Base-by-base conservation (phyloP, 352 stramenopile species). In the Phytophthora ramorum region DNA sequence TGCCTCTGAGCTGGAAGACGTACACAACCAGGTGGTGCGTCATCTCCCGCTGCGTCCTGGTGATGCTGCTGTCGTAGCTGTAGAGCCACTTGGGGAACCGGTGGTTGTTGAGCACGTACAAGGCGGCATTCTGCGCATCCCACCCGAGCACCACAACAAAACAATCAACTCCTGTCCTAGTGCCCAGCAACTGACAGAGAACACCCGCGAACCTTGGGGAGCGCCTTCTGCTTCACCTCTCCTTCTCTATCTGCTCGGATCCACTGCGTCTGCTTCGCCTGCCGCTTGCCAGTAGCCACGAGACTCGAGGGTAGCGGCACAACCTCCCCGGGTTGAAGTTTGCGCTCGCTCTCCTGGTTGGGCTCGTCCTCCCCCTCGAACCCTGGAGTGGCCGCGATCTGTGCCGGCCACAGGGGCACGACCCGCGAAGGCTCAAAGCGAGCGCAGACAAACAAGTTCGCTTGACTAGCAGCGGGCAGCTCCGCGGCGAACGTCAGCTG, bases 71-170 rank as follows among this genome's bases (percentile, higher is more conserved):
- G 52, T 85, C 73, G 52, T 81, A 85, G 53, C 61, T 69, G 62
- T 85, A 85, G 46, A 76, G 68, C 76, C 76, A 85, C 38, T 72
- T 76, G 17, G 73, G 73, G 44, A 74, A 84, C 20, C 55, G 59
- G 16, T 71, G 51, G 32, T 77, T 75, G 60, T 84, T 84, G 13
- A 84, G 52, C 17, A 74, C 66, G 28, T 69, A 84, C 16, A 81
- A 8, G 1, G 66, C 16, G 24, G 65, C 47, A 17, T 77, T 78
- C 63, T 84, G 20, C 10, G 32, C 7, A 37, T 13, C 13, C 8
- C 7, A 13, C 32, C 12, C 14, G 4, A 17, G 6, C 35, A 41
- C 14, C 35, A 45, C 17, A 46, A 28, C n/a, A 46, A 24, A 46
- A 24, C 34, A 6, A 46, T 46, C 40, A 46, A 26, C 28, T 6